Evolutionary conservation across 2,329 filamentous ascomycete genomes (phyloP).

Genomic region (Diaporthe australafricana): DNA sequence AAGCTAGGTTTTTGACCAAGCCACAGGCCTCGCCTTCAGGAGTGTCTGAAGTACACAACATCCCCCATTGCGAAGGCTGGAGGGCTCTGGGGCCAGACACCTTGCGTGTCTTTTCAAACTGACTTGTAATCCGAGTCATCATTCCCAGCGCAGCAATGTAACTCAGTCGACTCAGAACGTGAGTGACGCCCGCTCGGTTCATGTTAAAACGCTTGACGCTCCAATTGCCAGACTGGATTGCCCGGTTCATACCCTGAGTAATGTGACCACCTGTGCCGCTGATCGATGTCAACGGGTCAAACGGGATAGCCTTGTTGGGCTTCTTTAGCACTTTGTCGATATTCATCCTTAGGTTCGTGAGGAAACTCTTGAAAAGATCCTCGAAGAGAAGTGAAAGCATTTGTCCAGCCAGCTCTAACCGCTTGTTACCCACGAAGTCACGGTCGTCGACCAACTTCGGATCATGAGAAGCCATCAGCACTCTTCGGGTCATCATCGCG

Average conservation of each 20-base stretch:
- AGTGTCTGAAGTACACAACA: slow-evolving; percentile 97
- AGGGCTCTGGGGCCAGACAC: slow-evolving; percentile 95
- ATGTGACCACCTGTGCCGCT: slow-evolving; percentile 88
- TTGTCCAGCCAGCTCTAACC: slow-evolving; percentile 93
- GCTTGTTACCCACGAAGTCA: slow-evolving; percentile 98
- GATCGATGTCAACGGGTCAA: slow-evolving; percentile 88
- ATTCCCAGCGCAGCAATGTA: slow-evolving; percentile 98
- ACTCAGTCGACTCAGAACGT: slow-evolving; percentile 93
- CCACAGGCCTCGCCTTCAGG: slow-evolving; percentile 99
- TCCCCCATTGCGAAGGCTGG: slow-evolving; percentile 97
- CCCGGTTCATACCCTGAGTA: slow-evolving; percentile 91
- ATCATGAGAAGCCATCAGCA: slow-evolving; percentile 93
- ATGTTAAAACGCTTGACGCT: slow-evolving; percentile 98
- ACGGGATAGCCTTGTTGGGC: slow-evolving; percentile 86
- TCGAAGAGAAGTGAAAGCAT: slow-evolving; percentile 94
- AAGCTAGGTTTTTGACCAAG: slow-evolving; percentile 94
- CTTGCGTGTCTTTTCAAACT: slow-evolving; percentile 98
- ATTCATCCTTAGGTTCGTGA: slow-evolving; percentile 86
- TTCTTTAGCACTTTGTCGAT: slow-evolving; percentile 98
- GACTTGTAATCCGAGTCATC: slow-evolving; percentile 99
- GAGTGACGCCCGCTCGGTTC: slow-evolving; percentile 96
- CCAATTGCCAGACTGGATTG: slow-evolving; percentile 98
- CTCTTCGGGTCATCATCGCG: slow-evolving; percentile 96
- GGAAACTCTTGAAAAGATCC: slow-evolving; percentile 97
- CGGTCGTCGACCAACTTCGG: slow-evolving; percentile 91